Evolutionary conservation across 1,284 basidiomycete species (phyloP).

Genomic region (Wolfiporia cocos): DNA sequence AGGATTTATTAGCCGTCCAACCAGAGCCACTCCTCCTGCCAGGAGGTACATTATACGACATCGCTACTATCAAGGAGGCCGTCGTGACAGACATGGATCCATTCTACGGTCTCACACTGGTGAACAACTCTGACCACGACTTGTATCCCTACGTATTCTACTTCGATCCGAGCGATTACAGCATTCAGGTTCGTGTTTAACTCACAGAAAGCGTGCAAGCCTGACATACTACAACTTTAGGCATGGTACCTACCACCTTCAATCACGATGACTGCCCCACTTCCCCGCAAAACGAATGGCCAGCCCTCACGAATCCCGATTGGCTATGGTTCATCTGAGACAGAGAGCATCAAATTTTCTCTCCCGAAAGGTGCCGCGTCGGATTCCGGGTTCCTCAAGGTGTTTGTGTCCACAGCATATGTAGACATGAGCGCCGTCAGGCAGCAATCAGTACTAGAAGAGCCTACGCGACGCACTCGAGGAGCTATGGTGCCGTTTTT

Average conservation of each 20-base stretch:
- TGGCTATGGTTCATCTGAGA: conserved; percentile 3
- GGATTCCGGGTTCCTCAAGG: conserved; percentile 11
- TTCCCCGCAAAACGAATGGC: neutral
- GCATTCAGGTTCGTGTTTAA: conserved; percentile 2
- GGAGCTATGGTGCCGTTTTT: neutral
- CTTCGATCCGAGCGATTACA: conserved; percentile 10
- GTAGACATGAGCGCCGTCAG: conserved; percentile 1
- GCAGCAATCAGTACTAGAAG: neutral
- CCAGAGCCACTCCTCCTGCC: neutral
- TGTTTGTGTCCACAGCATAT: conserved; percentile 6
- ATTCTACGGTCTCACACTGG: conserved; percentile 1
- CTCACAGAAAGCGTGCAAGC: too few relatives aligned
- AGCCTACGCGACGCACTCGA: neutral
- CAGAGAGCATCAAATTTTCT: conserved; percentile 5
- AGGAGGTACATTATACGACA: neutral
- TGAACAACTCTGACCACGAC: conserved; percentile 1
- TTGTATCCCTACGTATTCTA: conserved; percentile 9
- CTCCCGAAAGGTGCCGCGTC: neutral
- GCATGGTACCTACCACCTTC: conserved; percentile 8
- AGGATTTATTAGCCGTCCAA: neutral
- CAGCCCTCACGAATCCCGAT: conserved; percentile 2
- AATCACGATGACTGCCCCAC: conserved; percentile 1
- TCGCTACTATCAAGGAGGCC: neutral
- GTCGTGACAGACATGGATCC: neutral
- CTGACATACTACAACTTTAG: neutral